Evolutionary conservation across 2,329 filamentous ascomycete species (phyloP).

Genomic region (Fusarium sp.): DNA sequence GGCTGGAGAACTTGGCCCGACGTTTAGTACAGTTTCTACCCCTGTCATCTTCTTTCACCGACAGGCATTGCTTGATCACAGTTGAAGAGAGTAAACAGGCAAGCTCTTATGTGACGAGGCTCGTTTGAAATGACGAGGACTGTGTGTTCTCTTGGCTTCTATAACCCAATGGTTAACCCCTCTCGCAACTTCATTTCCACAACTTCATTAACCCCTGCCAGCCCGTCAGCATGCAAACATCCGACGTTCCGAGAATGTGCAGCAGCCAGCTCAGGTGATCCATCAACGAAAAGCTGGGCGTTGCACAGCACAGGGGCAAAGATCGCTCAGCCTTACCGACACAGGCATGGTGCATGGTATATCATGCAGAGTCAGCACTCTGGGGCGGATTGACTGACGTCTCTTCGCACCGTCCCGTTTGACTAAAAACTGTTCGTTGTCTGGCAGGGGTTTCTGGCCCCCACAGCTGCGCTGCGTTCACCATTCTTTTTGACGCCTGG

Average conservation of each 20-base stretch:
- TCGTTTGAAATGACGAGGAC: neutral
- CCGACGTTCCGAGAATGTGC: neutral
- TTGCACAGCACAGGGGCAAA: neutral
- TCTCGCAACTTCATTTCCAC: neutral
- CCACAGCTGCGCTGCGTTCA: neutral
- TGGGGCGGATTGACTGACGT: neutral
- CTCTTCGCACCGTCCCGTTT: neutral
- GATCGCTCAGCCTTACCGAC: slow-evolving; percentile 32
- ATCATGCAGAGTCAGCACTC: slow-evolving; percentile 26
- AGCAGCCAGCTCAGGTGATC: neutral
- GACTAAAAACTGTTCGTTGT: neutral
- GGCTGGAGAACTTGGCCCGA: neutral
- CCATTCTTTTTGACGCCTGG: neutral
- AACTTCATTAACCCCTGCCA: neutral
- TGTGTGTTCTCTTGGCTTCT: neutral
- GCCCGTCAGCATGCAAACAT: neutral
- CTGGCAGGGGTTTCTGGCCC: neutral
- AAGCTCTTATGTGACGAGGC: neutral
- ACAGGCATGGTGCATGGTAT: slow-evolving; percentile 36
- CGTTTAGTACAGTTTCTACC: neutral
- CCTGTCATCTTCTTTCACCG: neutral
- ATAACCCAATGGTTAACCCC: neutral
- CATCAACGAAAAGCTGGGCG: neutral
- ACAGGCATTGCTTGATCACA: neutral
- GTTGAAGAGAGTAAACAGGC: neutral